phyloP scores from a whole-genome alignment of 2,329 filamentous ascomycete genomes.

The Aspergillus phoenicis region DNA sequence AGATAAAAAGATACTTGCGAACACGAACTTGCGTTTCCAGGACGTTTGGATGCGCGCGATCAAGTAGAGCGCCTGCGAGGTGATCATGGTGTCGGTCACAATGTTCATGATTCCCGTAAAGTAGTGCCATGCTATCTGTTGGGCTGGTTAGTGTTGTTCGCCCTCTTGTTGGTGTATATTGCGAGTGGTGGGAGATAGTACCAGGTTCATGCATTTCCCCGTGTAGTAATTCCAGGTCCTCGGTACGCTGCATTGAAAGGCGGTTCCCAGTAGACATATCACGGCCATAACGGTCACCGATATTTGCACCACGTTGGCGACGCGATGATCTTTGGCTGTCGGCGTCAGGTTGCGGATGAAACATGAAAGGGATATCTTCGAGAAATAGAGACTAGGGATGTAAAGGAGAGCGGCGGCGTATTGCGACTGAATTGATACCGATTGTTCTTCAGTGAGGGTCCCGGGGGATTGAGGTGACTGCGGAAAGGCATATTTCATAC shows the following conservation, averaged over 20 bases:
- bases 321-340: constrained; percentile 19
- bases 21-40: constrained; percentile 19
- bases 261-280: constrained; percentile 20
- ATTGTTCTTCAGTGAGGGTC: constrained; percentile 8
- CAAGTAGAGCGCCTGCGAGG: constrained; percentile 24
- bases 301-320: constrained; percentile 17
- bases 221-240: constrained; percentile 23
- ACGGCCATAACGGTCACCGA: constrained; percentile 19
- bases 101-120: constrained; percentile 25
- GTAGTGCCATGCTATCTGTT: constrained; percentile 21
- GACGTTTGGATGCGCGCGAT: constrained; percentile 26
- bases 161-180: too few relatives aligned
- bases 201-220: constrained; percentile 24
- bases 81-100: constrained; percentile 25
- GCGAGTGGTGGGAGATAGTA: constrained; percentile 1
- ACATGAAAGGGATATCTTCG: constrained; percentile 27
- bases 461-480: too few relatives aligned
- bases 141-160: not conserved
- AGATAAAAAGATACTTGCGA: constrained; percentile 26
- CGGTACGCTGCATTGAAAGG: constrained; percentile 24
- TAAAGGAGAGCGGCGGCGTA: constrained; percentile 26
- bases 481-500: too few relatives aligned
- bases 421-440: constrained; percentile 18
- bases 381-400: constrained; percentile 24
- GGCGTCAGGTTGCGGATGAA: constrained; percentile 28